Base-by-base conservation (phyloP, 495 filamentous ascomycete genomes). In the Pyrenula massariospora region DNA sequence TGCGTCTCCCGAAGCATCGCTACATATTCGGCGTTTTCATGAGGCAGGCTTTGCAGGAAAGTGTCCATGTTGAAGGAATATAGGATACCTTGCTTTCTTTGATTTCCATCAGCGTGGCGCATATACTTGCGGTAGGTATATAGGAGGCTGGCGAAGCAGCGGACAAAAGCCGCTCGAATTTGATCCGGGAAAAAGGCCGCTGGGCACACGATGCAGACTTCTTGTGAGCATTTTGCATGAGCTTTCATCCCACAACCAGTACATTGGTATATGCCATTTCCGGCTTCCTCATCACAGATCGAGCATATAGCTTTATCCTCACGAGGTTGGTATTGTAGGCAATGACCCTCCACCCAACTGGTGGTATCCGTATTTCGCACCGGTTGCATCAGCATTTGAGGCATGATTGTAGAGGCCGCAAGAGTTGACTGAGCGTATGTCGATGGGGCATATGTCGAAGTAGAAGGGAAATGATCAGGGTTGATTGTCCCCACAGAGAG, bases 361-460 rank as follows among this genome's bases (percentile, higher is more conserved):
- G 82, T 90, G 25, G 83, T 91, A 42, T 95, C 89, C 2, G 87
- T 88, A 63, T 95, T 94, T 36, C 80, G 76, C 8, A 95, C 87
- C 1, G 88, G 89, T 64, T 95, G 90, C 59, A 88, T 75, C 52
- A 89, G 74, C 71, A 94, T 82, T 65, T 90, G 89, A 12, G 93
- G 92, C 82, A 98, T 95, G 63, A 98, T 85, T 0, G 93, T 98
- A 12, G 90, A 95, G n/a, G 93, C 93, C 25, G 93, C 93, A n/a
- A 97, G 78, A 10, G 93, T 98, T 15, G 91, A 96, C 63, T 92
- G 89, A 1, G 93, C 93, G 70, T 96, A 98, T 1, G 91, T 89
- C 2, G 92, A 96, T 1, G 93, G 92, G 1, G 93, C 91, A 72
- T 98, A 98, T 2, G 84, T 85, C 12, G 84, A 92, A 1, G 83